Base-by-base conservation (phyloP, 345 rosid species). In the Pistacia atlantica region DNA sequence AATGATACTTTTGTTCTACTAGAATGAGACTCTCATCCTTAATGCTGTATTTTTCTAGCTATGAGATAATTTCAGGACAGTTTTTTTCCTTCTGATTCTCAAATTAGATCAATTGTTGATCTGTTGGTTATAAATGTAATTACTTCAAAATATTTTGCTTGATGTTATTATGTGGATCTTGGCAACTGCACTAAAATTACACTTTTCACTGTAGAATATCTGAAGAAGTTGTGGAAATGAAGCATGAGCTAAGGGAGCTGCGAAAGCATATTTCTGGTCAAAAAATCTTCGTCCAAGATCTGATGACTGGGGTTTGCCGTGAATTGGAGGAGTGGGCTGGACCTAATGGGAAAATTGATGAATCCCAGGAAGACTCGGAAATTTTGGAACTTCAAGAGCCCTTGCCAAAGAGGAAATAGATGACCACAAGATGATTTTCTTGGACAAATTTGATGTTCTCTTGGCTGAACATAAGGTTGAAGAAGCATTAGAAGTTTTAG, bases 191-290 rank as follows among this genome's bases (percentile, higher is more conserved):
- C n/a, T 52, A 14, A 66, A 33, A 60, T 71, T 52, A 37, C 85
- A 63, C 64, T 81, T 31, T 66, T 80, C 16, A 75, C 67, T 80
- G 80, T 84, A 96, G 99, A 83, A 77, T 96, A 81, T 88, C 97
- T 45, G 99, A 96, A 82, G 99, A 96, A 89, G 97, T 92, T 4
- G 92, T 87, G 74, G 99, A 96, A 78, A 87, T 88, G 93, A 88
- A 96, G 86, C 98, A 93, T n/a, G 99, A 96, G 81, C 78, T 93
- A 79, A 87, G 80, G 77, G 98, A 96, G 81, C 78, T 96, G 83
- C 87, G 77, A 75, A 96, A 92, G 85, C 97, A 90, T 84, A 91
- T 96, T 58, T 96, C 98, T 69, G 87, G 93, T 3, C 98, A 93
- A 80, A 86, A 97, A 77, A 88, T 93, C 75, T 84, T 92, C 79